These are phyloP conservation scores for Populus tomentosa DNA, from an alignment of 441 rosid genomes.

Conservation along the genomic window DNA sequence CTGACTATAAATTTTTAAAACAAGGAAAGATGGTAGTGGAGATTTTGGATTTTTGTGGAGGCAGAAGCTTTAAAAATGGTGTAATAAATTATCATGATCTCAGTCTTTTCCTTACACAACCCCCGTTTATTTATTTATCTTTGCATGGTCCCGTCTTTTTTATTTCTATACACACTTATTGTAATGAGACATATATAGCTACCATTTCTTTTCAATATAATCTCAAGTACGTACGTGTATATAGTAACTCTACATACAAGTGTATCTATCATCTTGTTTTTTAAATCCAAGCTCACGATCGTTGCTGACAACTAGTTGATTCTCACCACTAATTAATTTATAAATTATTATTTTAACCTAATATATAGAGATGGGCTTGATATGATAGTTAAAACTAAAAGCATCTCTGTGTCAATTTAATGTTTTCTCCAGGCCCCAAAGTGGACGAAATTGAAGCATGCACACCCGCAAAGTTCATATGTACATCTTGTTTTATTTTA, in stretches of 20 bases:
- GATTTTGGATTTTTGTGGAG: slow-evolving; percentile 35
- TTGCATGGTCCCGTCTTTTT: not conserved
- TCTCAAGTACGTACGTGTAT: not conserved
- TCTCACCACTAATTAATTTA: too few species aligned
- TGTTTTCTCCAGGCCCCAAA: not conserved
- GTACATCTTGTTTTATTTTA: too few species aligned
- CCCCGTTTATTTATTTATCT: not conserved
- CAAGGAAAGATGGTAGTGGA: slow-evolving; percentile 17
- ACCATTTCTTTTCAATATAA: not conserved
- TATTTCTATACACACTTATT: not conserved
- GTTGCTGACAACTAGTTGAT: too few species aligned
- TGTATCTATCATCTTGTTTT: too few species aligned
- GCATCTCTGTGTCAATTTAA: not conserved
- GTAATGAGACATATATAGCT: not conserved
- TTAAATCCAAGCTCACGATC: too few species aligned
- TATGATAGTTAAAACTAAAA: too few species aligned
- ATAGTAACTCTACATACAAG: too few species aligned
- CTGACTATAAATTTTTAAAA: slow-evolving; percentile 21
- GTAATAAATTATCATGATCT: slow-evolving; percentile 22
- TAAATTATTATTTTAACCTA: too few species aligned
- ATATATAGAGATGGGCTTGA: too few species aligned
- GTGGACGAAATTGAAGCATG: not conserved
- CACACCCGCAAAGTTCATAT: not conserved
- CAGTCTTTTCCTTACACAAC: slow-evolving; percentile 19
- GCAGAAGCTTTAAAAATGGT: slow-evolving; percentile 4